Base-by-base conservation (phyloP, 2,329 filamentous ascomycete genomes). In the Ambrosiella beaveri region DNA sequence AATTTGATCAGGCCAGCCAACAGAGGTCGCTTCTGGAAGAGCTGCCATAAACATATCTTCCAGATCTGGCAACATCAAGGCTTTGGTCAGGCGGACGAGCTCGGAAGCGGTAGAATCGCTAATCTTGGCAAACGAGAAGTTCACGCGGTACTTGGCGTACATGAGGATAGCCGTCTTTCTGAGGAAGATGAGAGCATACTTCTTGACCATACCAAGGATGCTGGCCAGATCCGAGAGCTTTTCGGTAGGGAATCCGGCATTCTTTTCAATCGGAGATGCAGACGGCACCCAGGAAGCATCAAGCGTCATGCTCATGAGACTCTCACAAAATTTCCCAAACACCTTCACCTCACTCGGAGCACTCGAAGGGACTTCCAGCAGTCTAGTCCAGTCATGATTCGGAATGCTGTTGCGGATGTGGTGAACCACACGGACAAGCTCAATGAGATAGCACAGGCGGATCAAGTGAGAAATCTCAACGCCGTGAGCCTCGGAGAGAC, bases 181-280 rank as follows among this genome's bases (percentile, higher is more conserved):
- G 44, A 98, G 74, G 72, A 96, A 98, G 0, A 82, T 77, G n/a
- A 96, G 75, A 3, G 89, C 88, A 66, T 97, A 98, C 65, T 85
- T 89, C 62, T 83, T 81, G 27, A 88, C 77, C 63, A 84, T 81
- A 7, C 70, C 69, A 64, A 81, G 79, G 68, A 78, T 78, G 38
- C 73, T 74, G 57, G 74, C 72, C 39, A 81, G 65, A 55, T 71
- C 74, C 58, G 79, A 70, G 52, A 83, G 70, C 9, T 73, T 75
- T 7, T 75, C 64, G 82, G 78, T 56, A 76, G 71, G 64, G 82
- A 80, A 1, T 73, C 79, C 19, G 65, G 65, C 51, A 64, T 78
- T 75, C 44, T 59, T 40, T 8, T 41, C 37, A 11, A 36, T 40
- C 19, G 41, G 27, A 27, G 27, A 27, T 27, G 27, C 27, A 27